These are phyloP conservation scores for Sporothrix protearum DNA, from an alignment of 2,329 filamentous ascomycete species.

Conservation along the genomic window DNA sequence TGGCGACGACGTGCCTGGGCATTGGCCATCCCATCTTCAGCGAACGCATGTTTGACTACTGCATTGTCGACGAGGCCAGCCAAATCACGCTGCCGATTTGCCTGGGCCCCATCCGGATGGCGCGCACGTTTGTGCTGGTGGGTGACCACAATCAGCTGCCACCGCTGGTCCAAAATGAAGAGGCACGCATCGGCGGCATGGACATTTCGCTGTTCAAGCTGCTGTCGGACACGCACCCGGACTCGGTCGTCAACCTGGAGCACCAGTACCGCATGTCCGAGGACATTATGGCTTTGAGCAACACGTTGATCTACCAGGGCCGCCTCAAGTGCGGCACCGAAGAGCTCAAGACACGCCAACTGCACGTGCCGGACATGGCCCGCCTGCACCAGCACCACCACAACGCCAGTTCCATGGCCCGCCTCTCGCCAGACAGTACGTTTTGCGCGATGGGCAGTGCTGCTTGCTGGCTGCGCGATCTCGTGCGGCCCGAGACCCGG, in stretches of 20 bases:
- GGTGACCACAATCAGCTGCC: conserved; percentile 96
- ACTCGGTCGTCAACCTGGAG: conserved; percentile 84
- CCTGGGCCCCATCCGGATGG: conserved; percentile 88
- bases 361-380: conserved; percentile 64
- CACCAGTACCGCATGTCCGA: conserved; percentile 99
- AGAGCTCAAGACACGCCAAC: conserved; percentile 64
- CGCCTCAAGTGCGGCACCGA: conserved; percentile 83
- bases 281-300: conserved; percentile 92
- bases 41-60: conserved; percentile 91
- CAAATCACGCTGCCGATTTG: conserved; percentile 96
- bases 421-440: conserved; percentile 42
- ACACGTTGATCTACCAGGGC: conserved; percentile 88
- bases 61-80: conserved; percentile 95
- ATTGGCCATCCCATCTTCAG: conserved; percentile 87
- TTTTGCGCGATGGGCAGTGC: conserved; percentile 46
- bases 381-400: conserved; percentile 60
- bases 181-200: conserved; percentile 78
- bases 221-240: conserved; percentile 81
- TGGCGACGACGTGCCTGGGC: conserved; percentile 91
- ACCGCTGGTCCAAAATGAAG: conserved; percentile 87
- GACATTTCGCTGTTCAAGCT: conserved; percentile 93
- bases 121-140: conserved; percentile 87
- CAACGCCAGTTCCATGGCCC: conserved; percentile 18
- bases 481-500: conserved; percentile 66
- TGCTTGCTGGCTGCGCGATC: conserved; percentile 71